Evolutionary conservation across 2,329 filamentous ascomycete species (phyloP).

Genomic region (Graphilbum fragrans): DNA sequence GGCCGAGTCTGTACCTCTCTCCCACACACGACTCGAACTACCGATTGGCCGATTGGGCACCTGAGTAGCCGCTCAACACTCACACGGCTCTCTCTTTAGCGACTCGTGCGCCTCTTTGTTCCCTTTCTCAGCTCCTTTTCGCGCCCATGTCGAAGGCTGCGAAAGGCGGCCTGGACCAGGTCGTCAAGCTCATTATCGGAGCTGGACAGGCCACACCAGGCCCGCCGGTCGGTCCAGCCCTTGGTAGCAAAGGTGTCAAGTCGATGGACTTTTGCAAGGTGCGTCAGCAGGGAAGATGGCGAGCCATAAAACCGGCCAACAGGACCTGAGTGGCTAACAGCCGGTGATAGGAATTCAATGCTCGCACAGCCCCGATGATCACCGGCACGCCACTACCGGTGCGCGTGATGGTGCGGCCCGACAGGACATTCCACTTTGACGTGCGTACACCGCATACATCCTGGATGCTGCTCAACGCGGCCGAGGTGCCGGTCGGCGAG

Average conservation of each 20-base stretch:
- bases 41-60: no score
- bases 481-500: conserved; percentile 57
- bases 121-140: background rate
- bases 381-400: conserved; percentile 80
- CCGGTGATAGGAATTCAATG: conserved; percentile 95
- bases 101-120: background rate
- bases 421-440: conserved; percentile 88
- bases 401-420: conserved; percentile 81
- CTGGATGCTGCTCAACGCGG: conserved; percentile 75
- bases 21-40: no score
- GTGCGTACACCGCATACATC: conserved; percentile 90
- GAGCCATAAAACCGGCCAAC: no score
- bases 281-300: no score
- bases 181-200: conserved; percentile 96
- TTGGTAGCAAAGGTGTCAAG: conserved; percentile 96
- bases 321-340: no score
- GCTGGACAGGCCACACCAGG: conserved; percentile 90
- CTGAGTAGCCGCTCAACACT: no score
- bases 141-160: conserved; percentile 38
- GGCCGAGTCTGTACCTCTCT: no score
- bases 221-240: conserved; percentile 88
- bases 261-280: conserved; percentile 99
- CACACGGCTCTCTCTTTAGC: no score
- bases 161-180: conserved; percentile 44
- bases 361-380: conserved; percentile 73